Percentiles rank a stretch among this genome's conserved stretches.
phyloP scores from a whole-genome alignment of 1,284 basidiomycete genomes.

The Mycena sp. region DNA sequence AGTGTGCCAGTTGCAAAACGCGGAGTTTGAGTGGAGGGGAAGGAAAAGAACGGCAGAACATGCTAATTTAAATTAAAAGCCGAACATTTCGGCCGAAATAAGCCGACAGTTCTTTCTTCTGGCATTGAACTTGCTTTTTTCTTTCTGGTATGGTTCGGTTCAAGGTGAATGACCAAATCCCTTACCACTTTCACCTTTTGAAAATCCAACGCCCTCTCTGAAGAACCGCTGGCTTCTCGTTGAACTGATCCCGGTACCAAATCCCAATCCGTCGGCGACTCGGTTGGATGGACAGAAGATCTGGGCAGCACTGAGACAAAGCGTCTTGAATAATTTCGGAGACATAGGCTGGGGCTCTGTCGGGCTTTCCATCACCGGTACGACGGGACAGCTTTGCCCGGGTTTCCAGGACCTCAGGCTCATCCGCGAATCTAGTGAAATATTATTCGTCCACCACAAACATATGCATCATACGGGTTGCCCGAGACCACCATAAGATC shows the following conservation, averaged over 20 bases:
- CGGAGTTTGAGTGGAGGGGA: conserved; percentile 19
- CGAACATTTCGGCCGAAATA: too few relatives aligned
- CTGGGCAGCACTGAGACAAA: conserved; percentile 73
- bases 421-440: conserved; percentile 61
- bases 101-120: too few relatives aligned
- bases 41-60: neutral
- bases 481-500: conserved; percentile 75
- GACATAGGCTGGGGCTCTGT: conserved; percentile 85
- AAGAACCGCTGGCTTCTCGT: conserved; percentile 85
- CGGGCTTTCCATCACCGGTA: conserved; percentile 72
- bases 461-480: conserved; percentile 81
- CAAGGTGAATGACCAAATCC: conserved; percentile 52
- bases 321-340: conserved; percentile 77
- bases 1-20: too few relatives aligned
- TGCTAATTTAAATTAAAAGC: too few relatives aligned
- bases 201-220: conserved; percentile 11
- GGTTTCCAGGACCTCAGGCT: neutral
- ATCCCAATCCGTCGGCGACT: conserved; percentile 22
- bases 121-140: neutral
- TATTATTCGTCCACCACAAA: conserved; percentile 83
- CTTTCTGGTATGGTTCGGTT: conserved; percentile 62
- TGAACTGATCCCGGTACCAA: conserved; percentile 66
- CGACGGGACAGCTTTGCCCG: conserved; percentile 25
- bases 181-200: conserved; percentile 12
- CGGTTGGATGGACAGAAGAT: conserved; percentile 66